Evolutionary conservation across 2,329 filamentous ascomycete genomes (phyloP).

Genomic region (Leptographium wingfieldii): DNA sequence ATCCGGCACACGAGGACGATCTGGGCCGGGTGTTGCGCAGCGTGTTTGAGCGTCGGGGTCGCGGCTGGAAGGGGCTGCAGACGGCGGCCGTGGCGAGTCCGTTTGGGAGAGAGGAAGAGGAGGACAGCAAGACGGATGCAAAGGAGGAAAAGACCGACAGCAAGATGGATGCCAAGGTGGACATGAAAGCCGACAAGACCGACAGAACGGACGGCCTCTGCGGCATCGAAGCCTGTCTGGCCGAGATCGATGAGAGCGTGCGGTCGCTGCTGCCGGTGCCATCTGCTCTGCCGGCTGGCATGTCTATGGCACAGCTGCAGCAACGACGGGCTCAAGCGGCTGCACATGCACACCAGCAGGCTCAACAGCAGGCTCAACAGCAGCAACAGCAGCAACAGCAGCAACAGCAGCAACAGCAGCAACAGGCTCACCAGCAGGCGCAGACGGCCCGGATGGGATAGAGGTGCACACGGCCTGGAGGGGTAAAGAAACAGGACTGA

Average conservation of each 20-base stretch:
- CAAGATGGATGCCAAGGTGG: too few relatives aligned
- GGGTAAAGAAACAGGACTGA: background rate
- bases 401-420: background rate
- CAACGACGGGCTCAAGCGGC: conserved; percentile 7
- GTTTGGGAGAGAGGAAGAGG: conserved; percentile 4
- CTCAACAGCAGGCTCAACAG: background rate
- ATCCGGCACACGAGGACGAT: conserved; percentile 15
- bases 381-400: background rate
- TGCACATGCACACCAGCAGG: conserved; percentile 2
- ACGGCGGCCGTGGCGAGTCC: conserved; percentile 32
- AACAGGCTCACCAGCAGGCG: background rate
- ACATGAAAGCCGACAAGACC: background rate
- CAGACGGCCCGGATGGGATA: conserved; percentile 3
- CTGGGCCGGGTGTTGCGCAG: conserved; percentile 28
- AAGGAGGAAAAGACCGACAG: too few relatives aligned
- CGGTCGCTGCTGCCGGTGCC: conserved; percentile 19
- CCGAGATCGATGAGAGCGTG: conserved; percentile 33
- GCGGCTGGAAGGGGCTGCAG: conserved; percentile 34
- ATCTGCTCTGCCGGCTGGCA: background rate
- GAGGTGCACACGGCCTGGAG: background rate
- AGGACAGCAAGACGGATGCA: too few relatives aligned
- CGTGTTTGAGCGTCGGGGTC: conserved; percentile 32
- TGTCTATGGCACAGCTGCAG: conserved; percentile 8
- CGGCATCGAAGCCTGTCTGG: conserved; percentile 33
- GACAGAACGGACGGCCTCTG: conserved; percentile 9